Conservation (phyloP, 1,284 basidiomycete species). For the Tylopilus sp. region DNA sequence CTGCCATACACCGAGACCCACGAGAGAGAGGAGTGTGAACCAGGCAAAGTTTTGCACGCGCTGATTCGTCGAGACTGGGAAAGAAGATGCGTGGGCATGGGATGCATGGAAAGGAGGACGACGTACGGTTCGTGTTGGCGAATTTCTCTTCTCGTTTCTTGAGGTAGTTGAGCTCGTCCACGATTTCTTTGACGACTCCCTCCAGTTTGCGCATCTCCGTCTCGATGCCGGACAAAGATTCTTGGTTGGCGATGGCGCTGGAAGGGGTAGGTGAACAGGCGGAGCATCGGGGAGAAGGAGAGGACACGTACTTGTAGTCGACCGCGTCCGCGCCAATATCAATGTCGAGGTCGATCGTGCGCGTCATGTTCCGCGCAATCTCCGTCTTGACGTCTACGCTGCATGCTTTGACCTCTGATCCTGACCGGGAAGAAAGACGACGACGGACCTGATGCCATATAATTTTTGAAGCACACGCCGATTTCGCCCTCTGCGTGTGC, state of each 20-base stretch:
- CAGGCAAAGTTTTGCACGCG: conserved; percentile 93
- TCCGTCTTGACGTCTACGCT: conserved; percentile 19
- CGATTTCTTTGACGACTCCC: conserved; percentile 89
- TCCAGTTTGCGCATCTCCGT: conserved; percentile 98
- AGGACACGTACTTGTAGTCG: conserved; percentile 84
- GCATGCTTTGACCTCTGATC: background rate
- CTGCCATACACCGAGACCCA: conserved; percentile 91
- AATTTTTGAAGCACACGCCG: conserved; percentile 91
- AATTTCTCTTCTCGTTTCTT: conserved; percentile 88
- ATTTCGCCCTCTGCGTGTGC: conserved; percentile 92
- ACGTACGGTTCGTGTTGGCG: conserved; percentile 87
- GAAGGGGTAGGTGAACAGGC: background rate
- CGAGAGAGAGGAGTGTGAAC: conserved; percentile 77
- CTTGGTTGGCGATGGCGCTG: conserved; percentile 97
- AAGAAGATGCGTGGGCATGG: conserved; percentile 3
- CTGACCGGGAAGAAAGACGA: background rate
- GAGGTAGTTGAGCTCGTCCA: conserved; percentile 92
- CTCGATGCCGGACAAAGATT: conserved; percentile 92
- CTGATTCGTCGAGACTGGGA: conserved; percentile 82
- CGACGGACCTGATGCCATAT: conserved; percentile 65
- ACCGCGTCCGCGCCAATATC: conserved; percentile 98
- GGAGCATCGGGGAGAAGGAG: background rate
- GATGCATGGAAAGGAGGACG: background rate
- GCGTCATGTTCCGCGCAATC: conserved; percentile 41
- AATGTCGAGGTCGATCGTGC: conserved; percentile 88